Evolutionary conservation across 192 early-diverging fungal species (phyloP), one percentile per base, ranked within the genome.

Genomic region (Backusella morwellensis): DNA sequence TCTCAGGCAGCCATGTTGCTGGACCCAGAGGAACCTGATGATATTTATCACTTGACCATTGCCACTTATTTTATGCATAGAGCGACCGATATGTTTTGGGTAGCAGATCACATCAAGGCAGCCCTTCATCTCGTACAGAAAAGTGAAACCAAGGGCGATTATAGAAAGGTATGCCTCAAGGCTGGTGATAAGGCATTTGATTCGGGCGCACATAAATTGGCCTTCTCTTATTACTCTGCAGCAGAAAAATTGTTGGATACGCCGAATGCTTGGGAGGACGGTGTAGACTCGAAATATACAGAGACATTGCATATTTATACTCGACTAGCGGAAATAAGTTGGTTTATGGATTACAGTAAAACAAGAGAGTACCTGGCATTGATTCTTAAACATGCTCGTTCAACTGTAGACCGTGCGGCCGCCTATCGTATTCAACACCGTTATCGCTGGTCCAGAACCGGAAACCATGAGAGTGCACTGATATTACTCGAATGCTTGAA

Each of bases 281-380:
- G 81, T 19, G 42, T 44, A 17, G 81, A 82, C 40, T 36, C 71
- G 19, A 72, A 29, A 1, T 82, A 82, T 23, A 41, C 47, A 47
- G 81, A 82, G 59, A 82, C 81, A 5, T 11, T 82, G 5, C 76
- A 82, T 54, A 44, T 82, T 12, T 76, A 78, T 76, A 73, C 69
- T 5, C 63, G 72, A 52, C 34, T 82, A 5, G 73, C 81, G 1
- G 77, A 82, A 69, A 63, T 82, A 7, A 72, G 70, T 69, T 78
- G 77, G 68, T 82, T 80, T 35, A 73, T 80, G 75, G 75, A 70
- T 29, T 68, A 75, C 7, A 63, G 63, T 35, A 40, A 32, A n/a
- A 78, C 77, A 26, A 63, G 59, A 23, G 70, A n/a, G 21, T 67
- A 75, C 11, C 47, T 78, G 7, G 42, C 56, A n/a, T 68, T 44